Percentiles rank a stretch among this genome's conserved stretches.
phyloP scores from a whole-genome alignment of 345 rosid genomes.

The Camelina laxa region DNA sequence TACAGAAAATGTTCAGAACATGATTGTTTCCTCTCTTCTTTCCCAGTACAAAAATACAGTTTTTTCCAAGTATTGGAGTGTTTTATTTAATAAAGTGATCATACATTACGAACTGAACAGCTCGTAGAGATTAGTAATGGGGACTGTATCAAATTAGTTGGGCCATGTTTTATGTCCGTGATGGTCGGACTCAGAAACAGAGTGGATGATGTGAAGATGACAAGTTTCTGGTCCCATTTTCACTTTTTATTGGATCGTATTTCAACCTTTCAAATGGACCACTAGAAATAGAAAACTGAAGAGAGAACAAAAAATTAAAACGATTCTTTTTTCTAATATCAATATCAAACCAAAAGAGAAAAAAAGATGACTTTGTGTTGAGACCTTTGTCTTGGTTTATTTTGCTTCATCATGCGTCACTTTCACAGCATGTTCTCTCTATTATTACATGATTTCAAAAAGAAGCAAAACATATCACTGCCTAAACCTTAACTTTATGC shows the following conservation, averaged over 20 bases:
- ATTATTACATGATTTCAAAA: constrained; percentile 22
- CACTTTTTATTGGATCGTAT: constrained; percentile 28
- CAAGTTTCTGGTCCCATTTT: constrained; percentile 41
- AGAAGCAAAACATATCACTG: constrained; percentile 37
- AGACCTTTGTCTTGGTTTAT: constrained; percentile 26
- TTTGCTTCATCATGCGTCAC: constrained; percentile 29
- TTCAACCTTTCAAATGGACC: constrained; percentile 42
- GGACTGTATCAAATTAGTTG: constrained; percentile 21
- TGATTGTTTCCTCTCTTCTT: constrained; percentile 3
- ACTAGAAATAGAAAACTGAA: neutral
- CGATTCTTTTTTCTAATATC: neutral
- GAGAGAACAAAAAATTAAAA: neutral
- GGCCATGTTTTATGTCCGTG: constrained; percentile 42
- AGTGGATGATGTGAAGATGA: constrained; percentile 41
- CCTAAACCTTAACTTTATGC: constrained; percentile 10
- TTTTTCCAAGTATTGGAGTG: neutral
- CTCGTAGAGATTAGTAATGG: constrained; percentile 29
- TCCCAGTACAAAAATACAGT: neutral
- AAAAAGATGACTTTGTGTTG: constrained; percentile 33
- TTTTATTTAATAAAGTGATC: neutral
- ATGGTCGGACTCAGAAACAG: constrained; percentile 44
- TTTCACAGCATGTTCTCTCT: constrained; percentile 39
- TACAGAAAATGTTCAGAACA: neutral
- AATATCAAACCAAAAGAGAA: constrained; percentile 25
- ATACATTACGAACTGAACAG: neutral